Base-by-base conservation (phyloP, 805 yeast genomes). In the Candida arabinofermentans region DNA sequence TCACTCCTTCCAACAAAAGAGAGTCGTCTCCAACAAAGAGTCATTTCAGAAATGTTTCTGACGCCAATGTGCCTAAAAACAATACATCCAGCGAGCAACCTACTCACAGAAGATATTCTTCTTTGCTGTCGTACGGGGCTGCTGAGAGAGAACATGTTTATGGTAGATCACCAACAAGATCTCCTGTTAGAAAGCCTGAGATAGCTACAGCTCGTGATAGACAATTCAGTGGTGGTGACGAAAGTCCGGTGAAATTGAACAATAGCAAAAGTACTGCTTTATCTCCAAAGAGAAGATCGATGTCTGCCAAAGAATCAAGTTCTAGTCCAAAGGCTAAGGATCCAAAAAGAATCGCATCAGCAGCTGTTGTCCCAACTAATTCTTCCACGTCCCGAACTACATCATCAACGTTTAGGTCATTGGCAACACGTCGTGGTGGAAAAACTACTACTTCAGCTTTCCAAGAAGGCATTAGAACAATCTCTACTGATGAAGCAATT, bases 391-490 rank as follows among this genome's bases (percentile, higher is more conserved):
- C 81, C 3, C 74, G 75, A 40, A 71, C 38, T 16, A 19, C 48
- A 17, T 24, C 53, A 9, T 37, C 55, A 6, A 43, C 77, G 33
- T 63, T 75, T 47, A 64, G 70, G 41, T 69, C 59, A 35, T 59
- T 75, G 27, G 66, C 74, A 2, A 54, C 61, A 36, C 65, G 71
- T 36, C 72, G 70, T 47, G 37, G 56, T 12, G 43, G 49, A 8
- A 85, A 85, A 55, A 75, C 73, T 62, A 77, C 79, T 43, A 85
- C 95, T 0, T 77, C 86, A 0, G 93, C 93, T 0, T 85, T 85
- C 58, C 79, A 77, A 56, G 99, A 93, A 65, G 99, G 99, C 6
- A 85, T 93, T 33, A 73, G 88, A 51, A 71, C 66, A 16, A 72
- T 86, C 13, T 72, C 84, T 0, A 95, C 96, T 0, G 79, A 77